A percentile compares a stretch with the other conserved stretches of the same genome.
phyloP scores from a whole-genome alignment of 202 grass and related monocot species.

The Elaeis oleifera region DNA sequence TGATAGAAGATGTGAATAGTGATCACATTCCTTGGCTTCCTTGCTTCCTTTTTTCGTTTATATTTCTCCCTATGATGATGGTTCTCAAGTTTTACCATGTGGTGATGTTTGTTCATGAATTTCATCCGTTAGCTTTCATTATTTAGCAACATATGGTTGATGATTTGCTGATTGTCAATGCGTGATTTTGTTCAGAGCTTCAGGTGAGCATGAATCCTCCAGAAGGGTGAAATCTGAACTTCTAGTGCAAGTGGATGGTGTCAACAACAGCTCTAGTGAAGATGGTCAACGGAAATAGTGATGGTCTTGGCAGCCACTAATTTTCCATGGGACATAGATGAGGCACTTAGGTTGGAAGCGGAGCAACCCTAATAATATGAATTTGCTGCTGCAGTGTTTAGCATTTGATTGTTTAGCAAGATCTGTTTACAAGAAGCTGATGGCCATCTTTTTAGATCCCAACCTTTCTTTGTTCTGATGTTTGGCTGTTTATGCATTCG shows the following conservation, averaged over 20 bases:
- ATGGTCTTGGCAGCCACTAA: slow-evolving; percentile 99
- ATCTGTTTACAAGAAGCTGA: too few species aligned
- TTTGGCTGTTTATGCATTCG: slow-evolving; percentile 13
- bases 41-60: neutral
- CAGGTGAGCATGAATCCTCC: slow-evolving; percentile 97
- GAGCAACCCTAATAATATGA: slow-evolving; percentile 3
- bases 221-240: slow-evolving; percentile 99
- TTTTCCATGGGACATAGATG: slow-evolving; percentile 99
- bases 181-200: slow-evolving; percentile 47
- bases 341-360: slow-evolving; percentile 73
- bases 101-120: too few species aligned
- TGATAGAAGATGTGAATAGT: too few species aligned
- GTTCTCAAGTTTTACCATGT: too few species aligned
- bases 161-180: slow-evolving; percentile 1
- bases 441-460: too few species aligned
- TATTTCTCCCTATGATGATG: too few species aligned
- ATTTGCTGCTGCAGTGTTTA: too few species aligned
- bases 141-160: too few species aligned
- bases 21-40: neutral
- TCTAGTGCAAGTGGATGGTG: slow-evolving; percentile 96
- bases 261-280: slow-evolving; percentile 85
- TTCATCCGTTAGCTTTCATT: too few species aligned
- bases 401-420: too few species aligned
- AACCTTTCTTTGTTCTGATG: neutral
- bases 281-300: slow-evolving; percentile 92